Evolutionary conservation across 2,329 filamentous ascomycete genomes (phyloP).

Genomic region (Alternaria brassicae): DNA sequence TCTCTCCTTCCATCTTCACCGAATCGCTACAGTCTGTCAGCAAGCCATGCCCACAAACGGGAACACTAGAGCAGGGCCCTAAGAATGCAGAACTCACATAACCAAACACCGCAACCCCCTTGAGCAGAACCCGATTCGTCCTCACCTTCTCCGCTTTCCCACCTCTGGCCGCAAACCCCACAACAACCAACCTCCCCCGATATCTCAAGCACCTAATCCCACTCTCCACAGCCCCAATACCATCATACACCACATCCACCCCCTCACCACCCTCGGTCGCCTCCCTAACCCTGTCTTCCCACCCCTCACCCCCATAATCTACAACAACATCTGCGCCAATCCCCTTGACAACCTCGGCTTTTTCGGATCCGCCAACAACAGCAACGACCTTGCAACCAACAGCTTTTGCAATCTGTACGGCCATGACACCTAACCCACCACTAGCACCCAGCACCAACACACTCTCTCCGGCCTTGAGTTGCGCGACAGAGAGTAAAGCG

Average conservation of each 20-base stretch:
- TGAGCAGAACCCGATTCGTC: constrained; percentile 34
- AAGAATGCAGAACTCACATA: constrained; percentile 24
- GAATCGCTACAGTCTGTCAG: constrained; percentile 54
- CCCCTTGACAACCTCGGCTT: constrained; percentile 52
- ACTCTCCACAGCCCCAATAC: constrained; percentile 63
- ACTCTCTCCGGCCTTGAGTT: constrained; percentile 56
- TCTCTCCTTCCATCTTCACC: constrained; percentile 63
- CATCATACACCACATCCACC: constrained; percentile 66
- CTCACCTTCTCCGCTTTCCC: constrained; percentile 58
- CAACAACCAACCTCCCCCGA: constrained; percentile 62
- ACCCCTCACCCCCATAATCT: constrained; percentile 53
- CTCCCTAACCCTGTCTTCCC: constrained; percentile 61
- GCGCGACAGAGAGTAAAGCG: constrained; percentile 54
- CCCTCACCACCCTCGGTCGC: constrained; percentile 58
- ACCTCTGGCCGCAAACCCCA: constrained; percentile 64
- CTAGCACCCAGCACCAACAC: constrained; percentile 64
- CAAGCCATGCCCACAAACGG: neutral
- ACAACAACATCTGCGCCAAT: constrained; percentile 55
- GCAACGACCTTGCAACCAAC: constrained; percentile 62
- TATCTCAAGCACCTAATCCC: constrained; percentile 63
- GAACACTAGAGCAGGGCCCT: neutral
- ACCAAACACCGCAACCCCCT: constrained; percentile 33
- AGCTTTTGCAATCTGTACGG: constrained; percentile 63
- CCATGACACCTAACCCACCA: constrained; percentile 63
- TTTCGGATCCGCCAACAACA: constrained; percentile 57